These are phyloP conservation scores for Lactarius quietus DNA, from an alignment of 768 basidiomycete species.

Conservation along the genomic window DNA sequence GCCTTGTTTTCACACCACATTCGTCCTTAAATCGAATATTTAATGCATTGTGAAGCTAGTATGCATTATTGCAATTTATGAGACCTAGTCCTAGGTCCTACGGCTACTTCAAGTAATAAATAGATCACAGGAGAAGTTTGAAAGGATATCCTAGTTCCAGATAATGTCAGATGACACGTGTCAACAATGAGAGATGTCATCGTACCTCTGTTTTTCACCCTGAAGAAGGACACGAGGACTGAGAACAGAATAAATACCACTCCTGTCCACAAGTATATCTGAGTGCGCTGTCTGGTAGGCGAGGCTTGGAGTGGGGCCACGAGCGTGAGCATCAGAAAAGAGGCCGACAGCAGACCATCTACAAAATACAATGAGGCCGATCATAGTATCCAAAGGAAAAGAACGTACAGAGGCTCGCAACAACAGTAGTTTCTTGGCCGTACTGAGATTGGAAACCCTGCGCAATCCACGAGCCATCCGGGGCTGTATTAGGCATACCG, in stretches of 20 bases:
- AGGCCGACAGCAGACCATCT: conserved; percentile 82
- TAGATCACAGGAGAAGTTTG: conserved; percentile 60
- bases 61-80: conserved; percentile 17
- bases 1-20: not conserved
- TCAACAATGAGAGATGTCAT: not conserved
- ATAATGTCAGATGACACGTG: conserved; percentile 5
- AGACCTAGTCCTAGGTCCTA: conserved; percentile 24
- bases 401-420: conserved; percentile 78
- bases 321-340: conserved; percentile 77
- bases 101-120: conserved; percentile 22
- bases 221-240: conserved; percentile 81
- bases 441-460: conserved; percentile 85
- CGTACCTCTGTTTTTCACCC: conserved; percentile 82
- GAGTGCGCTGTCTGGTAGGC: conserved; percentile 71
- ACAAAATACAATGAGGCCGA: not conserved
- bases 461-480: conserved; percentile 76
- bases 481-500: conserved; percentile 62
- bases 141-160: conserved; percentile 66
- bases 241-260: conserved; percentile 85
- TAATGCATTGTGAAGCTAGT: conserved; percentile 15
- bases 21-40: conserved; percentile 10
- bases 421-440: conserved; percentile 89
- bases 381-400: not conserved
- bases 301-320: conserved; percentile 77
- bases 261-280: conserved; percentile 85